Base-by-base conservation (phyloP, 75 land plant species). In the Adiantum capillusveneris region DNA sequence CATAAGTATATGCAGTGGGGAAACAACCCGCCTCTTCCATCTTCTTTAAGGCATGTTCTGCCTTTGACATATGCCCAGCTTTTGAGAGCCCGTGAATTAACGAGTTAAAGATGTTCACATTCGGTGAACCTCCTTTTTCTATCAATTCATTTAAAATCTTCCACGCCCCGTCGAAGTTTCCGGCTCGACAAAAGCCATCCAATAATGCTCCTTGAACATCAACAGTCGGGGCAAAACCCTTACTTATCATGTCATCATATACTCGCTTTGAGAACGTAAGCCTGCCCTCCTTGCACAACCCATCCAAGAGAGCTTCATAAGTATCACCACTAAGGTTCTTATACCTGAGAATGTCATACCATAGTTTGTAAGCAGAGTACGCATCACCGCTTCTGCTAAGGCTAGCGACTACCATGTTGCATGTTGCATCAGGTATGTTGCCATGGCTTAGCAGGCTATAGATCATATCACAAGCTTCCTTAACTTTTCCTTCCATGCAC, bases 71-170 rank as follows among this genome's bases (percentile, higher is more conserved):
- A 26, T 72, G 50, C 12, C 76, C 76, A 31, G 68, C 76, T 31
- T 82, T 88, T 21, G 81, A 84, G 30, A 85, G 77, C 37, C 80
- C 83, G 66, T 84, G 56, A 31, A 90, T 84, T n/a, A 86, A 74
- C 49, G 77, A 49, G 70, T 87, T 87, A 43, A 73, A 90, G 1
- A 84, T 84, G 50, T 63, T 25, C 54, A 81, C 78, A 58, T 86
- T 75, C 11, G 91, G 87, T 29, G 39, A 7, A 34, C 78, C 81
- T 26, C 85, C 85, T 56, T 44, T 31, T 53, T 72, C 67, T 25
- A 66, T 79, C 96, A 90, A 84, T 22, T 81, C 77, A 29, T 76
- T 70, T 55, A 90, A 87, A 19, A 90, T 60, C 44, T 75, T 37
- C 27, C 75, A 54, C 0, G 96, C 96, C 59, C 87, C 83, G 13